These are phyloP conservation scores for Phytophthora lateralis DNA, from an alignment of 352 stramenopile genomes.

Conservation along the genomic window DNA sequence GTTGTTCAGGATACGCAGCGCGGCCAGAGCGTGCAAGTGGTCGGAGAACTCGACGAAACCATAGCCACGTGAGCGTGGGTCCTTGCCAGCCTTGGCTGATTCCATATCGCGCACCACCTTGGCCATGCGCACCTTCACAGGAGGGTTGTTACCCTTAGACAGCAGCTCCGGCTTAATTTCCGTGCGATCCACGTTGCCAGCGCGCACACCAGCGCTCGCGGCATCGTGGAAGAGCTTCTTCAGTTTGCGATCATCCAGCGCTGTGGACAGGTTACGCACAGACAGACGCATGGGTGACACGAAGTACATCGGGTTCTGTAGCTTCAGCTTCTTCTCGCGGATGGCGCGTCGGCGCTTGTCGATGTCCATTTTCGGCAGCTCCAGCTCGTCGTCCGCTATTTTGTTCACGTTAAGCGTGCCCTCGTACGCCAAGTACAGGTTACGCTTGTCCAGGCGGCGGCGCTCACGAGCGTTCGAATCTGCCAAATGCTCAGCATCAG, in stretches of 20 bases:
- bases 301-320: conserved; percentile 97
- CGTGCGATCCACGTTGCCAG: conserved; percentile 74
- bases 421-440: conserved; percentile 96
- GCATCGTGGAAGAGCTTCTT: conserved; percentile 90
- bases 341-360: conserved; percentile 93
- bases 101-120: conserved; percentile 86
- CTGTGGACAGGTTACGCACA: conserved; percentile 91
- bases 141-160: conserved; percentile 33
- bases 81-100: conserved; percentile 63
- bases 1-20: conserved; percentile 97
- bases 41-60: conserved; percentile 98
- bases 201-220: conserved; percentile 70
- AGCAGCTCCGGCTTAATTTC: conserved; percentile 82
- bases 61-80: conserved; percentile 66
- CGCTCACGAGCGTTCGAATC: conserved; percentile 64
- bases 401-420: conserved; percentile 94
- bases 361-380: conserved; percentile 92
- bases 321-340: conserved; percentile 96
- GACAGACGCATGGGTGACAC: conserved; percentile 95
- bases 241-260: conserved; percentile 90
- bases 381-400: conserved; percentile 84
- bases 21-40: conserved; percentile 96
- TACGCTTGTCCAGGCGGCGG: conserved; percentile 92
- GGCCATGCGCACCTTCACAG: conserved; percentile 82
- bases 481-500: conserved; percentile 65